A percentile compares a stretch with the other conserved stretches of the same genome.
These are phyloP conservation scores for Chalaropsis thielavioides DNA, from an alignment of 2,329 filamentous ascomycete species.

Conservation along the genomic window DNA sequence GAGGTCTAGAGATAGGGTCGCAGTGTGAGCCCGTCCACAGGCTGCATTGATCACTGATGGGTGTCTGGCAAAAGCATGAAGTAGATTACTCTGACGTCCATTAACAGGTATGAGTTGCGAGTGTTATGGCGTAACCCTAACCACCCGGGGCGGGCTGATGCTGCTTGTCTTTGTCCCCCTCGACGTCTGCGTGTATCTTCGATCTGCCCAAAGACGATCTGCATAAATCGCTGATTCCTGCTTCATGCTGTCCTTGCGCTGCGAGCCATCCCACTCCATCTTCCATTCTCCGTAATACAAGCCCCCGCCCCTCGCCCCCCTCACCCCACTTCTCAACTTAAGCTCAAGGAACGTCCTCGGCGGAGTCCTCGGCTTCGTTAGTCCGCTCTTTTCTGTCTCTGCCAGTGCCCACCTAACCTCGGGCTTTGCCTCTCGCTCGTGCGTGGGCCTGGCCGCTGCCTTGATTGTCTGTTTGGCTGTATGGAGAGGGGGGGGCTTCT, in stretches of 20 bases:
- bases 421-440: background rate
- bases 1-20: background rate
- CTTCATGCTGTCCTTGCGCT: no score
- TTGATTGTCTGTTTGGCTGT: no score
- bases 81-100: conserved; percentile 1
- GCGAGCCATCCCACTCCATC: background rate
- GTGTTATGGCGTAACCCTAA: background rate
- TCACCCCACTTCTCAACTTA: background rate
- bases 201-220: no score
- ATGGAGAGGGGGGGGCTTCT: background rate
- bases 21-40: background rate
- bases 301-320: background rate
- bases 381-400: background rate
- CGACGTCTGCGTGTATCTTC: no score
- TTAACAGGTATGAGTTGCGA: background rate
- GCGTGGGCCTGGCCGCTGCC: background rate
- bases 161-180: no score
- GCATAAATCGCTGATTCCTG: no score
- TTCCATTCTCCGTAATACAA: background rate
- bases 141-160: background rate
- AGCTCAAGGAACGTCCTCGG: background rate
- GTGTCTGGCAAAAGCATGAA: background rate
- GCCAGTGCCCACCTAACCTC: background rate
- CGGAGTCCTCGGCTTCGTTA: background rate
- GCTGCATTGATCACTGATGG: background rate